These are phyloP conservation scores for Hygrophoropsis aurantiaca DNA, from an alignment of 768 basidiomycete genomes.

Conservation along the genomic window DNA sequence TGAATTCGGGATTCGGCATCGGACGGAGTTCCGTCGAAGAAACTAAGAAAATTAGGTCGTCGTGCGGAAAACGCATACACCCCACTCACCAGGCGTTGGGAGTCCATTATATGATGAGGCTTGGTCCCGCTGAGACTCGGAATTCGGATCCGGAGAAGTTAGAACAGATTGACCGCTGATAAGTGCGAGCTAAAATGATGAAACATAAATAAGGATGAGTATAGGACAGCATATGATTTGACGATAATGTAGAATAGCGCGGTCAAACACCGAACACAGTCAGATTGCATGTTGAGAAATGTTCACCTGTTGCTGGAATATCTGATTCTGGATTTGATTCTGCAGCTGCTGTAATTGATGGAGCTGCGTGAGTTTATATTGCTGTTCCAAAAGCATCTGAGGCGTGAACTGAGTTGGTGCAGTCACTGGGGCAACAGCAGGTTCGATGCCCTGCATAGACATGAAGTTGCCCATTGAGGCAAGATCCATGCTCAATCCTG, in stretches of 20 bases:
- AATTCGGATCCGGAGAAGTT: constrained; percentile 36
- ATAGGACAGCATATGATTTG: too few relatives aligned
- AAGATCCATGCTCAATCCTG: constrained; percentile 49
- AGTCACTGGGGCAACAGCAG: constrained; percentile 9
- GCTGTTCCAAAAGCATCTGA: constrained; percentile 66
- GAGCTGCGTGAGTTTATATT: constrained; percentile 74
- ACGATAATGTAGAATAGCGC: constrained; percentile 11
- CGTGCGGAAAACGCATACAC: too few relatives aligned
- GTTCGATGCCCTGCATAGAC: constrained; percentile 46
- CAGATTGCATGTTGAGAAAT: constrained; percentile 8
- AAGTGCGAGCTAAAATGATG: constrained; percentile 57
- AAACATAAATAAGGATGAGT: constrained; percentile 11
- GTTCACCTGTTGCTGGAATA: constrained; percentile 86
- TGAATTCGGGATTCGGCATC: constrained; percentile 55
- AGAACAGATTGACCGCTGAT: constrained; percentile 47
- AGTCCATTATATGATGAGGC: constrained; percentile 47
- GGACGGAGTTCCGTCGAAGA: constrained; percentile 68
- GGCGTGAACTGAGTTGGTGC: constrained; percentile 33
- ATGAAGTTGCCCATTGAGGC: constrained; percentile 45
- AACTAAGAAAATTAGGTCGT: constrained; percentile 34
- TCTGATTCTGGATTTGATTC: constrained; percentile 83
- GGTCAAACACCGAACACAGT: constrained; percentile 11
- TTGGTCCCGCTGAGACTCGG: constrained; percentile 35
- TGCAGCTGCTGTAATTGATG: constrained; percentile 79
- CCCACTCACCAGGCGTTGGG: constrained; percentile 71